These are phyloP conservation scores for Plasmodium malariae DNA, from an alignment of 169 alveolate genomes.

Conservation along the genomic window DNA sequence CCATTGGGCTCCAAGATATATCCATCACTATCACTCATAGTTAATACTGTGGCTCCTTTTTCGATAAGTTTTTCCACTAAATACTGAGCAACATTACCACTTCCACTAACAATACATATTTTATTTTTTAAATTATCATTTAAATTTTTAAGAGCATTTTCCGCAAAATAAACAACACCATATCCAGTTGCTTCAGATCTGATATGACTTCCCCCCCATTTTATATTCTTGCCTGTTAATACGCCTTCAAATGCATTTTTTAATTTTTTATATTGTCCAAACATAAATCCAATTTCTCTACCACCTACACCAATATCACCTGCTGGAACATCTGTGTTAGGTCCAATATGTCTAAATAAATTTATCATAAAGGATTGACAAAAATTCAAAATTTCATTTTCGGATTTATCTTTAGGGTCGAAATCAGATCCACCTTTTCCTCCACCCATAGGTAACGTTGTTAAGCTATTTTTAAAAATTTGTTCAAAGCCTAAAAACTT, in stretches of 20 bases:
- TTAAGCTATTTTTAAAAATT: slow-evolving; percentile 88
- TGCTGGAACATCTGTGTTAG: slow-evolving; percentile 91
- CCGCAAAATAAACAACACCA: slow-evolving; percentile 90
- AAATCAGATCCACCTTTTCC: slow-evolving; percentile 93
- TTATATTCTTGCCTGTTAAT: slow-evolving; percentile 88
- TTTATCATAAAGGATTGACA: slow-evolving; percentile 88
- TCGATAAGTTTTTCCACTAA: slow-evolving; percentile 85
- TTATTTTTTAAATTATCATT: slow-evolving; percentile 79
- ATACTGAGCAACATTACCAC: slow-evolving; percentile 92
- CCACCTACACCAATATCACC: slow-evolving; percentile 93
- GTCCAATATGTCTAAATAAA: slow-evolving; percentile 86
- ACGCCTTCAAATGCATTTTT: slow-evolving; percentile 85
- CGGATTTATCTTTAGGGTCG: slow-evolving; percentile 91
- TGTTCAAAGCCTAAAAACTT: slow-evolving; percentile 92
- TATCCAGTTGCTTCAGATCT: slow-evolving; percentile 93
- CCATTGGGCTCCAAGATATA: slow-evolving; percentile 83
- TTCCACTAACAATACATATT: slow-evolving; percentile 87
- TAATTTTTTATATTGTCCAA: slow-evolving; percentile 88
- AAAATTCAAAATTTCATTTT: slow-evolving; percentile 85
- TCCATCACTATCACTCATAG: slow-evolving; percentile 88
- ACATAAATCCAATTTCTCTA: slow-evolving; percentile 90
- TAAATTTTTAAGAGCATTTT: slow-evolving; percentile 72
- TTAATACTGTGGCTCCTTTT: slow-evolving; percentile 88
- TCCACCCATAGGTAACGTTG: slow-evolving; percentile 91
- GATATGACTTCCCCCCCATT: slow-evolving; percentile 90